Conservation (phyloP, 2,329 filamentous ascomycete species). For the Ampelomyces quisqualis region DNA sequence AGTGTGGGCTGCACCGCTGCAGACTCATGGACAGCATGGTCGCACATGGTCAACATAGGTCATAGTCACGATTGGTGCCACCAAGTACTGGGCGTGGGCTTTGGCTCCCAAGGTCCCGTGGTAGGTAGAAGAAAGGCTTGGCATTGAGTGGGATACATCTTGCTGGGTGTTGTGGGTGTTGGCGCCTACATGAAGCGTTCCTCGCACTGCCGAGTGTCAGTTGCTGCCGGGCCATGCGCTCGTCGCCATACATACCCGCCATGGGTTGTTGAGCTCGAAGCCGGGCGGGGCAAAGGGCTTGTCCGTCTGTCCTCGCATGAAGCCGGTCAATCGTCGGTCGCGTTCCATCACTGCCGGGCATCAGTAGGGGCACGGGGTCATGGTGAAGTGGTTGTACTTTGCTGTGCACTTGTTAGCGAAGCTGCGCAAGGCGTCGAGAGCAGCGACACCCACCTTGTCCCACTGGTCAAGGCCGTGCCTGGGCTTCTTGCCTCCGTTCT, state of each 20-base stretch:
- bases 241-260: constrained; percentile 56
- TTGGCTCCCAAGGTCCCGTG: constrained; percentile 43
- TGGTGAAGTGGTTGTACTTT: constrained; percentile 52
- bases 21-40: constrained; percentile 35
- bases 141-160: constrained; percentile 18
- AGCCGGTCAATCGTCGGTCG: constrained; percentile 63
- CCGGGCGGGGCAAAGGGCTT: constrained; percentile 59
- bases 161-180: constrained; percentile 9
- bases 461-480: constrained; percentile 63
- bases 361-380: constrained; percentile 39
- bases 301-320: constrained; percentile 62
- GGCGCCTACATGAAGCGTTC: constrained; percentile 38
- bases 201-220: constrained; percentile 42
- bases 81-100: constrained; percentile 48
- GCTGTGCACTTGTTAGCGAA: constrained; percentile 51
- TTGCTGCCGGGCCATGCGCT: neutral
- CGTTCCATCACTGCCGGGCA: constrained; percentile 63
- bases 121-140: constrained; percentile 5
- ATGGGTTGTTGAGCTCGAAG: constrained; percentile 67
- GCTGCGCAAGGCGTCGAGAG: constrained; percentile 9
- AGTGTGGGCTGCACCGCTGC: constrained; percentile 36
- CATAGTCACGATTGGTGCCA: constrained; percentile 41
- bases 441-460: constrained; percentile 58
- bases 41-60: constrained; percentile 52
- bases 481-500: constrained; percentile 63